Evolutionary conservation across 2,329 filamentous ascomycete genomes (phyloP).

Genomic region (Penicillium sp.): DNA sequence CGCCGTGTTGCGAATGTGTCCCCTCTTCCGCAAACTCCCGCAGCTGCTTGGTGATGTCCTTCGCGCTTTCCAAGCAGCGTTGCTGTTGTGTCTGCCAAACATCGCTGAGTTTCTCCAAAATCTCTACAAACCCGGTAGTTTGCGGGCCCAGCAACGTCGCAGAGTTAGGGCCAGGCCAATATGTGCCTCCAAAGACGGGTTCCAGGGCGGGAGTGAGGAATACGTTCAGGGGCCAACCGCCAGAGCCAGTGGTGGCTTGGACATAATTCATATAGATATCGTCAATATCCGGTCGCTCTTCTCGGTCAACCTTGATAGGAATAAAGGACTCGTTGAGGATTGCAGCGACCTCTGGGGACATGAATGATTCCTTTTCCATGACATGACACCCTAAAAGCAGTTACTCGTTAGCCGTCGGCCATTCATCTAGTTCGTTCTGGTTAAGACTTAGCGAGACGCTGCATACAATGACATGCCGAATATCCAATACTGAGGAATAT

Average conservation of each 20-base stretch:
- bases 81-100: slow-evolving; percentile 83
- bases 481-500: slow-evolving; percentile 96
- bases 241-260: slow-evolving; percentile 85
- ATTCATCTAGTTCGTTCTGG: not conserved
- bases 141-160: slow-evolving; percentile 54
- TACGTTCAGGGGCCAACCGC: slow-evolving; percentile 95
- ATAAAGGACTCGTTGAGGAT: slow-evolving; percentile 87
- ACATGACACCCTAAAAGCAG: slow-evolving; percentile 72
- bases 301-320: slow-evolving; percentile 88
- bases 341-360: slow-evolving; percentile 76
- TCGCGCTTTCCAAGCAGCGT: slow-evolving; percentile 81
- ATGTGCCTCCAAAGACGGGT: slow-evolving; percentile 94
- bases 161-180: slow-evolving; percentile 83
- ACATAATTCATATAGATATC: slow-evolving; percentile 99
- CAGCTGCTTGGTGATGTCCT: slow-evolving; percentile 79
- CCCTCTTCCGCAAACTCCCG: slow-evolving; percentile 89
- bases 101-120: slow-evolving; percentile 74
- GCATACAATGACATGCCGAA: slow-evolving; percentile 89
- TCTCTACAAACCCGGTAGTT: slow-evolving; percentile 78
- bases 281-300: slow-evolving; percentile 92
- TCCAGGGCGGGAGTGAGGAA: slow-evolving; percentile 92
- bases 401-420: too few species aligned
- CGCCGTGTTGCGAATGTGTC: slow-evolving; percentile 55
- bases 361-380: slow-evolving; percentile 91
- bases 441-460: too few species aligned